Evolutionary conservation across 208 protist genomes (phyloP).

Genomic region (Wallacemonas sp.): DNA sequence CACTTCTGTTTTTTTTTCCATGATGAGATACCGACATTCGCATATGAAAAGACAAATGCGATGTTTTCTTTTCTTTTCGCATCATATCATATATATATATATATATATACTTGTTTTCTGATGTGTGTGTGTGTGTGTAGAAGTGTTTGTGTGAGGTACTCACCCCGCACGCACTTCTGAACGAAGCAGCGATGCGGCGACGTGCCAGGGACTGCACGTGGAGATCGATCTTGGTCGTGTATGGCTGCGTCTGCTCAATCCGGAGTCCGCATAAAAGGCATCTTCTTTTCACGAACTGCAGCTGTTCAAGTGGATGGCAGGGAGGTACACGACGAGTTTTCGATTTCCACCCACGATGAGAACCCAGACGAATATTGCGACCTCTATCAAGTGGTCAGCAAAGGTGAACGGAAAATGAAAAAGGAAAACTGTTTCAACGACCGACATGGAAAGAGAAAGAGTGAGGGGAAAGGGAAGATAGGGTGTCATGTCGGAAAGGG

Average conservation of each 20-base stretch:
- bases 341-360: neutral
- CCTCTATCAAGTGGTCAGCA: too few relatives aligned
- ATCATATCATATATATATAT: neutral
- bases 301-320: conserved; percentile 8
- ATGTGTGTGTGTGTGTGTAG: neutral
- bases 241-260: conserved; percentile 8
- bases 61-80: conserved; percentile 9
- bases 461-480: neutral
- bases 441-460: conserved; percentile 1
- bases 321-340: conserved; percentile 9
- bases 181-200: too few relatives aligned
- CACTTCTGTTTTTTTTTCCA: too few relatives aligned
- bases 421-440: too few relatives aligned
- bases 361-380: too few relatives aligned
- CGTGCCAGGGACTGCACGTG: too few relatives aligned
- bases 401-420: too few relatives aligned
- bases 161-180: too few relatives aligned
- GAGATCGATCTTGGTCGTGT: conserved; percentile 5
- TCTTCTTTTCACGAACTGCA: too few relatives aligned
- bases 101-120: conserved; percentile 7
- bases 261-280: too few relatives aligned
- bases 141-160: neutral
- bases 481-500: neutral
- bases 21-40: too few relatives aligned
- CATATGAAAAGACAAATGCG: too few relatives aligned